phyloP scores from a whole-genome alignment of 345 rosid species.

The Salix udensis region DNA sequence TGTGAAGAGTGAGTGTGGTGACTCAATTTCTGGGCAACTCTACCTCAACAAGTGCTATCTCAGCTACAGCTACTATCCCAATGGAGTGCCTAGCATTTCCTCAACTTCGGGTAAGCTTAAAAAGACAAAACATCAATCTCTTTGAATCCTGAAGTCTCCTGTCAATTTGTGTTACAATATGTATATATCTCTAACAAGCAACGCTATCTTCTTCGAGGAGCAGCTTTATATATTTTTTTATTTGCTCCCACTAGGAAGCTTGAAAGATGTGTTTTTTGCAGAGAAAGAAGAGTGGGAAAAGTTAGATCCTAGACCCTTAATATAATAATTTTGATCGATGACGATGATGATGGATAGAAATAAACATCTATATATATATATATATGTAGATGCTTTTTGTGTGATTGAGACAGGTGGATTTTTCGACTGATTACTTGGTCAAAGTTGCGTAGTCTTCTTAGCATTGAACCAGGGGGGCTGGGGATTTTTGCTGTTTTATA shows the following conservation, averaged over 20 bases:
- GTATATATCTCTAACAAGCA: too few species aligned
- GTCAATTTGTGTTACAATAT: not conserved
- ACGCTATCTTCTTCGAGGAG: not conserved
- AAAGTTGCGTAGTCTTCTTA: not conserved
- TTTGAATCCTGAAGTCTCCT: not conserved
- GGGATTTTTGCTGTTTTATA: not conserved
- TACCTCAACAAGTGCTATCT: slow-evolving; percentile 73
- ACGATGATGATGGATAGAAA: too few species aligned
- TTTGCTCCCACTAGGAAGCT: too few species aligned
- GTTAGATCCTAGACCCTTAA: too few species aligned
- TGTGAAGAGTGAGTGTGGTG: slow-evolving; percentile 55
- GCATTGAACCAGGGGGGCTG: not conserved
- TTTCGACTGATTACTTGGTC: not conserved
- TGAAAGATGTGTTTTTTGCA: too few species aligned
- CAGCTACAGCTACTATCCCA: slow-evolving; percentile 78
- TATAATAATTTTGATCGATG: too few species aligned
- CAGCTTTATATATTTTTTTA: not conserved
- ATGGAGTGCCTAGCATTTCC: slow-evolving; percentile 54
- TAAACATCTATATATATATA: too few species aligned
- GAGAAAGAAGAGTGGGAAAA: too few species aligned
- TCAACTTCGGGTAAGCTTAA: slow-evolving; percentile 23
- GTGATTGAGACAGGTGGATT: slow-evolving; percentile 5
- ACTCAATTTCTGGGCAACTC: slow-evolving; percentile 60
- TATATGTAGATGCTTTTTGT: not conserved
- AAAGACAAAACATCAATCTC: not conserved